Evolutionary conservation across 805 yeast species (phyloP).

Genomic region (Metschnikowia rubicola): DNA sequence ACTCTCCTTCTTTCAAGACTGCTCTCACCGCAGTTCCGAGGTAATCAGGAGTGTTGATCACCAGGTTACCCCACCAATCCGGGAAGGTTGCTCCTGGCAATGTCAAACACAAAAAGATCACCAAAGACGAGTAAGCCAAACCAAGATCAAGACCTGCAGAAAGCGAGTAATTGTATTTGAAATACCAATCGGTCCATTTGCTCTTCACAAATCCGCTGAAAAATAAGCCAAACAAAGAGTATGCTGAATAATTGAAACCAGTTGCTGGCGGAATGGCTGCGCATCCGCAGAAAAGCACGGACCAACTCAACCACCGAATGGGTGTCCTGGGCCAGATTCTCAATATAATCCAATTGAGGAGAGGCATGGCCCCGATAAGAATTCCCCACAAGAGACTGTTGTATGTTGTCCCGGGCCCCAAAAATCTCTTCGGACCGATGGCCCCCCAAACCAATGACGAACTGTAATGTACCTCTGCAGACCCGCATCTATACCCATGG

Average conservation of each 20-base stretch:
- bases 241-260: constrained; percentile 9
- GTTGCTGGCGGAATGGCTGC: constrained; percentile 8
- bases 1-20: constrained; percentile 7
- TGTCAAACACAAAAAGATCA: constrained; percentile 7
- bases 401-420: constrained; percentile 23
- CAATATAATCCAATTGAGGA: constrained; percentile 6
- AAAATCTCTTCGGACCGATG: constrained; percentile 23
- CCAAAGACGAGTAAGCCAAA: constrained; percentile 9
- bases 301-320: constrained; percentile 8
- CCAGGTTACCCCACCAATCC: constrained; percentile 10
- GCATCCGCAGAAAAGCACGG: constrained; percentile 5
- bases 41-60: constrained; percentile 6
- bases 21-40: constrained; percentile 8
- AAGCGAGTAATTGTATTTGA: constrained; percentile 8
- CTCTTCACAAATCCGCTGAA: constrained; percentile 6
- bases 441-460: constrained; percentile 39
- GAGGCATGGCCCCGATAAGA: constrained; percentile 10
- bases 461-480: constrained; percentile 19
- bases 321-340: constrained; percentile 6
- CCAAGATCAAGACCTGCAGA: constrained; percentile 10
- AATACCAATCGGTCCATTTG: constrained; percentile 7
- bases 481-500: constrained; percentile 20
- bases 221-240: constrained; percentile 6
- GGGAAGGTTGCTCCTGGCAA: constrained; percentile 8
- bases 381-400: constrained; percentile 14